These are phyloP conservation scores for Coemansia reversa DNA, from an alignment of 192 early-diverging fungal genomes.

Conservation along the genomic window DNA sequence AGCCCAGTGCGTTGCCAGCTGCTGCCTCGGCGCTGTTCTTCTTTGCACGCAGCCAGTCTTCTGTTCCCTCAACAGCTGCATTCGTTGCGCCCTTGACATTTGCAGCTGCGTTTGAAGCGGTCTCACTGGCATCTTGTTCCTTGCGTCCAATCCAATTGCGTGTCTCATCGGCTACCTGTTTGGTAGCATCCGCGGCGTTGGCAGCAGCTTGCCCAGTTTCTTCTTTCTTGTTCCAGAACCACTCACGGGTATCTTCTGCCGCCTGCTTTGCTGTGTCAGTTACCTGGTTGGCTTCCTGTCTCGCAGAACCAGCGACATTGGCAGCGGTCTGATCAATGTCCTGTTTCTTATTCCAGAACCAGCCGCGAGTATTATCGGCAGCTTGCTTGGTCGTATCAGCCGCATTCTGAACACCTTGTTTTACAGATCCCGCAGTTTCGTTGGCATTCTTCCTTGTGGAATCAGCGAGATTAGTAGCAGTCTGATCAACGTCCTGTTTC, in stretches of 20 bases:
- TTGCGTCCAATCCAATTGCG: conserved; percentile 18
- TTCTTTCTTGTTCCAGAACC: conserved; percentile 10
- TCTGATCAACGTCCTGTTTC: conserved; percentile 17
- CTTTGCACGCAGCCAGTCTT: conserved; percentile 6
- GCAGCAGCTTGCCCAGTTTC: conserved; percentile 1
- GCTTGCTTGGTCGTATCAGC: conserved; percentile 15
- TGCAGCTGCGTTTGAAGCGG: conserved; percentile 1
- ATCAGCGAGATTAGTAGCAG: background rate
- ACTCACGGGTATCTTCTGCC: conserved; percentile 14
- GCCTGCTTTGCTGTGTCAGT: conserved; percentile 15
- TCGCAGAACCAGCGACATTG: conserved; percentile 14
- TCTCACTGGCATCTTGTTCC: conserved; percentile 11
- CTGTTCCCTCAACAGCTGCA: conserved; percentile 2
- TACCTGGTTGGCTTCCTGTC: conserved; percentile 8
- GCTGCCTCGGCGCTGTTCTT: conserved; percentile 5
- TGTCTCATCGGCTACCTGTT: conserved; percentile 12
- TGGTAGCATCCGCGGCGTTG: conserved; percentile 14
- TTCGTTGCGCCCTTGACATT: background rate
- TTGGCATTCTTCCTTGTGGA: background rate
- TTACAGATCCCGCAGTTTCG: background rate
- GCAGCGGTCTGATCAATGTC: conserved; percentile 14
- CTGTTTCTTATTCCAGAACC: conserved; percentile 30
- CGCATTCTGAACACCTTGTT: conserved; percentile 8
- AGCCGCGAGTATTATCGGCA: conserved; percentile 15
- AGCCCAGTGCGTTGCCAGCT: conserved; percentile 4